These are phyloP conservation scores for Blastobotrys ciferrii DNA, from an alignment of 1,139 yeast species.

Conservation along the genomic window DNA sequence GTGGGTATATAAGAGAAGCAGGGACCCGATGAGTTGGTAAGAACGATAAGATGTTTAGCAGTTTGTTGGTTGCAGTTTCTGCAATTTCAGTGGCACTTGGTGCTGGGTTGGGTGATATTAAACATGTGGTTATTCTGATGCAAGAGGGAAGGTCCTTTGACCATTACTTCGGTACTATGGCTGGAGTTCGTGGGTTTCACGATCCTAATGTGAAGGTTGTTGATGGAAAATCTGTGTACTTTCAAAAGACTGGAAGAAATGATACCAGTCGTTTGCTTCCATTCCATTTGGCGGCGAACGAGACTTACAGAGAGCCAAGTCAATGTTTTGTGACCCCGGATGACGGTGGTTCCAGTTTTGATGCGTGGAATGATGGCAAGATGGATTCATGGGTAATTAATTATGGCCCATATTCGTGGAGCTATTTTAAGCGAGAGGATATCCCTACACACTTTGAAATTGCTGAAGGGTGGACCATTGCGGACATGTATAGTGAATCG, in stretches of 20 bases:
- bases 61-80: background rate
- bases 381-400: slow-evolving; percentile 28
- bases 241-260: slow-evolving; percentile 15
- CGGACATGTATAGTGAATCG: slow-evolving; percentile 30
- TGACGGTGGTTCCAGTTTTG: slow-evolving; percentile 27
- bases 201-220: slow-evolving; percentile 28
- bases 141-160: slow-evolving; percentile 34
- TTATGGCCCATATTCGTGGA: slow-evolving; percentile 29
- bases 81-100: slow-evolving; percentile 40
- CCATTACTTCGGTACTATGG: slow-evolving; percentile 32
- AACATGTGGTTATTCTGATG: slow-evolving; percentile 31
- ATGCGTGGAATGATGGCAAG: slow-evolving; percentile 29
- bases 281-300: slow-evolving; percentile 20
- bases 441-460: slow-evolving; percentile 28
- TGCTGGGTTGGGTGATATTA: slow-evolving; percentile 51
- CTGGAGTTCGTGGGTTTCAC: slow-evolving; percentile 33
- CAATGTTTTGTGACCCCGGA: slow-evolving; percentile 22
- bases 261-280: slow-evolving; percentile 20
- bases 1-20: background rate
- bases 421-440: slow-evolving; percentile 25
- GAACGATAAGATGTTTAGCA: background rate
- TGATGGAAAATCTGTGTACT: slow-evolving; percentile 13
- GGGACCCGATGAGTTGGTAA: background rate
- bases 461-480: slow-evolving; percentile 30
- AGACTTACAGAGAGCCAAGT: slow-evolving; percentile 22